Evolutionary conservation across 805 yeast genomes (phyloP).

Genomic region (Teunomyces gatunensis): DNA sequence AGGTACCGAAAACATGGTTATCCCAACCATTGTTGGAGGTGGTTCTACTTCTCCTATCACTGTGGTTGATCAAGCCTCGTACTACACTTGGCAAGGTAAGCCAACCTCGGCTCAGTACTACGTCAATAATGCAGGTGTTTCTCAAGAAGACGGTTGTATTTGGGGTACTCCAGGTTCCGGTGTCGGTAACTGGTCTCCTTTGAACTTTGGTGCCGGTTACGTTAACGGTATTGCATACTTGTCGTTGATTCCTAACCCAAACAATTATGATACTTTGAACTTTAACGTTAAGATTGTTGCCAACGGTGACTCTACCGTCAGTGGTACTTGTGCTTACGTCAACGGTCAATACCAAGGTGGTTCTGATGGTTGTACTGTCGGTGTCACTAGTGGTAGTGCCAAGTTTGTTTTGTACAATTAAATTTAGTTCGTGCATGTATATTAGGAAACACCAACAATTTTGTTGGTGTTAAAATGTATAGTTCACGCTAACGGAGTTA

Average conservation of each 20-base stretch:
- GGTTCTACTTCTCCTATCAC: conserved; percentile 68
- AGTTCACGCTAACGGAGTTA: not conserved
- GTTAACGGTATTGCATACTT: conserved; percentile 67
- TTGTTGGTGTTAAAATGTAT: not conserved
- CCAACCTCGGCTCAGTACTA: conserved; percentile 93
- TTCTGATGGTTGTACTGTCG: conserved; percentile 88
- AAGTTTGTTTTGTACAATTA: conserved; percentile 67
- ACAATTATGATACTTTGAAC: conserved; percentile 64
- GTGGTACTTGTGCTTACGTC: conserved; percentile 78
- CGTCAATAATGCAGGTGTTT: conserved; percentile 94
- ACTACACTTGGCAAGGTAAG: conserved; percentile 80
- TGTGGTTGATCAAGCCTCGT: conserved; percentile 73
- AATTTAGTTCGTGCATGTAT: conserved; percentile 2
- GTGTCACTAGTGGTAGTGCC: conserved; percentile 82
- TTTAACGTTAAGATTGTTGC: conserved; percentile 67
- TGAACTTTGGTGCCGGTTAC: conserved; percentile 90
- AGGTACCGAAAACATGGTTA: conserved; percentile 97
- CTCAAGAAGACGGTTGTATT: conserved; percentile 84
- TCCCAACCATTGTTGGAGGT: conserved; percentile 79
- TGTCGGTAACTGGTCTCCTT: conserved; percentile 98
- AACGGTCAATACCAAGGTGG: conserved; percentile 76
- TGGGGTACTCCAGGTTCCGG: conserved; percentile 85
- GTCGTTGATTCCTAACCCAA: conserved; percentile 93
- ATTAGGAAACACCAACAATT: not conserved
- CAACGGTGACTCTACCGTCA: conserved; percentile 46